Evolutionary conservation across 1,284 basidiomycete genomes (phyloP).

Genomic region (Sphagnurus paluster): DNA sequence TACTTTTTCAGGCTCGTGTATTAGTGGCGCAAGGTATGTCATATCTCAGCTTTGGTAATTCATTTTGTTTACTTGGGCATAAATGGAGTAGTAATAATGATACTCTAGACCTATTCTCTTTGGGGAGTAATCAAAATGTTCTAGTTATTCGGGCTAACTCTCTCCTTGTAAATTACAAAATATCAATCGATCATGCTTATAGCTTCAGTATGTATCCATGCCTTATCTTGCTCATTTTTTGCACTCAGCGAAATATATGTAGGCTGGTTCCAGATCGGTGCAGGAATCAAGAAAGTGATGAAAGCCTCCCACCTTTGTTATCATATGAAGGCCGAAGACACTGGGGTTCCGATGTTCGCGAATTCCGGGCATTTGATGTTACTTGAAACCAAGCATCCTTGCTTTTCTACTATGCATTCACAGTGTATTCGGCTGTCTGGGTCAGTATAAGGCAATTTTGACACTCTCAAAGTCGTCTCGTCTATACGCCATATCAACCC

Average conservation of each 20-base stretch:
- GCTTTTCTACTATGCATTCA: constrained; percentile 9
- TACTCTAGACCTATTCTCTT: constrained; percentile 23
- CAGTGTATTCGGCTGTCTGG: constrained; percentile 23
- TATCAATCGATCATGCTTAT: neutral
- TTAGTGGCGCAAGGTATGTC: too few relatives aligned
- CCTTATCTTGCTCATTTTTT: constrained; percentile 11
- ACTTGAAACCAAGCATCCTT: constrained; percentile 19
- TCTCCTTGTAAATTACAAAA: constrained; percentile 4
- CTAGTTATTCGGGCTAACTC: constrained; percentile 12
- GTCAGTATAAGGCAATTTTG: constrained; percentile 14
- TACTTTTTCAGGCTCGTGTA: too few relatives aligned
- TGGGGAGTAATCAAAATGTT: constrained; percentile 19
- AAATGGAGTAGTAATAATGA: constrained; percentile 15
- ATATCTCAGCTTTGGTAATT: too few relatives aligned
- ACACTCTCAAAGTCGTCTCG: constrained; percentile 4
- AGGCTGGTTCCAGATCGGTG: neutral
- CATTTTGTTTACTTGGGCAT: neutral
- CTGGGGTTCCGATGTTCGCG: constrained; percentile 15
- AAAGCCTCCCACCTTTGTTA: too few relatives aligned
- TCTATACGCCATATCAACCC: constrained; percentile 13
- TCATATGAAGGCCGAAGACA: constrained; percentile 14
- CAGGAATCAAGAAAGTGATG: neutral
- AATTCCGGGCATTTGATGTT: constrained; percentile 19
- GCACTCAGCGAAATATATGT: constrained; percentile 14
- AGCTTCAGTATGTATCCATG: constrained; percentile 5